Conservation (phyloP, 768 basidiomycete species). For the Polyporus arcularius region DNA sequence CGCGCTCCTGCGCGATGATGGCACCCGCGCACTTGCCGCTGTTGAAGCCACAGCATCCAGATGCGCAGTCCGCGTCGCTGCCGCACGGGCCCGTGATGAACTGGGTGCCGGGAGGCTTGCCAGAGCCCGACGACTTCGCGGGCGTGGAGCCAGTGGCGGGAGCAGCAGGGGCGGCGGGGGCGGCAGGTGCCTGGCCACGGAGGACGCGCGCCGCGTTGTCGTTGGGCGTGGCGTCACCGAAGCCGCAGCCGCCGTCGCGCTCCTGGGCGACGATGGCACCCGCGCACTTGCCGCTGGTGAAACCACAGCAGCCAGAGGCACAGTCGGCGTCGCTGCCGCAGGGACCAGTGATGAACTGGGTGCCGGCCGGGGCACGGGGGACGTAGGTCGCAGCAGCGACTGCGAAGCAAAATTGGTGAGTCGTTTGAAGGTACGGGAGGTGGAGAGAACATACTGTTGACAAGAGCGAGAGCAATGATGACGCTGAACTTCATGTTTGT, state of each 20-base stretch:
- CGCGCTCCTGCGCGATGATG: constrained; percentile 27
- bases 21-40: constrained; percentile 30
- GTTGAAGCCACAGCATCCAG: constrained; percentile 30
- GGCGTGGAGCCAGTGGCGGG: neutral
- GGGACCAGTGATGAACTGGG: constrained; percentile 23
- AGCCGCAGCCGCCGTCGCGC: constrained; percentile 26
- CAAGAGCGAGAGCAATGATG: constrained; percentile 6
- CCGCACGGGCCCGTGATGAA: constrained; percentile 23
- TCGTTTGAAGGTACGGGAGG: neutral
- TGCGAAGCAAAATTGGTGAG: neutral
- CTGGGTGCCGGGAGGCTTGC: constrained; percentile 13
- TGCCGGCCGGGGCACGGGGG: constrained; percentile 11
- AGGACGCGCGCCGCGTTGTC: constrained; percentile 19
- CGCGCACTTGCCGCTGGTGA: constrained; percentile 26
- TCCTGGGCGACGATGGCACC: constrained; percentile 24
- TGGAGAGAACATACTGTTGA: constrained; percentile 1
- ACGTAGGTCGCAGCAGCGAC: constrained; percentile 14
- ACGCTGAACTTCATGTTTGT: constrained; percentile 13
- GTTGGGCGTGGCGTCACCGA: constrained; percentile 21
- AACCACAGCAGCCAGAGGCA: constrained; percentile 25
- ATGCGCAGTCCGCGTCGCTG: constrained; percentile 26
- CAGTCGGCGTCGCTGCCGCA: constrained; percentile 24
- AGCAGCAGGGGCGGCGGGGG: neutral
- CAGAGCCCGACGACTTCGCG: neutral
- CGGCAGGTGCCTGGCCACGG: constrained; percentile 3